Base-by-base conservation (phyloP, 2,329 filamentous ascomycete genomes). In the Fusarium proliferatum region DNA sequence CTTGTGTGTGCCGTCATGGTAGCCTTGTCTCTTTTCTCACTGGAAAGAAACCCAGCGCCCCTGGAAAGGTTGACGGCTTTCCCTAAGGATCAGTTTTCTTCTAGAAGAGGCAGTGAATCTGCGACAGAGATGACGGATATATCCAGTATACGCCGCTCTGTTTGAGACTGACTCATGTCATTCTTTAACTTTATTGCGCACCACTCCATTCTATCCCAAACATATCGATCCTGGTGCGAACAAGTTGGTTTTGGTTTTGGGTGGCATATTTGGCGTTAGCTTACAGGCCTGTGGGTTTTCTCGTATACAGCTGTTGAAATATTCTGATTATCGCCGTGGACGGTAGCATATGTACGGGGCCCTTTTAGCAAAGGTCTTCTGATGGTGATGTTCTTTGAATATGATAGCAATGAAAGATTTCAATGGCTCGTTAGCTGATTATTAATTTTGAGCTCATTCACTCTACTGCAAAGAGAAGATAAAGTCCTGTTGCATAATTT, bases 1-100 rank as follows among this genome's bases (percentile, higher is more conserved):
- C 80, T 84, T 33, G 75, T 86, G 21, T 83, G 84, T 38, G 82
- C 80, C 9, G 79, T 80, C 49, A 86, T 86, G 77, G 78, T 87
- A 11, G 63, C 85, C 33, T 79, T 82, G 15, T 86, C 86, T 33
- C 67, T 85, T 5, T 83, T 86, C 59, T 84, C 85, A 2, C 81
- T 86, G 61, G 85, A 88, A 74, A 80, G 79, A 41, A 77, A 80
- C 9, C 86, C 86, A 2, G 74, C 78, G 5, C 77, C 82, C 10
- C 79, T 85, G 57, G 77, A 78, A 59, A 78, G 74, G 42, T 59
- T 82, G 56, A 79, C 79, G 33, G 73, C 77, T 9, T 63, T 70
- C 41, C 74, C 74, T 30, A 76, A 77, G 64, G 79, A 82, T 49
- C 75, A 77, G 21, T 64, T 72, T 36, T 72, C 74, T 10, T 81